Conservation (phyloP, 108 stramenopile species). For the Fragilaria crotonensis region DNA sequence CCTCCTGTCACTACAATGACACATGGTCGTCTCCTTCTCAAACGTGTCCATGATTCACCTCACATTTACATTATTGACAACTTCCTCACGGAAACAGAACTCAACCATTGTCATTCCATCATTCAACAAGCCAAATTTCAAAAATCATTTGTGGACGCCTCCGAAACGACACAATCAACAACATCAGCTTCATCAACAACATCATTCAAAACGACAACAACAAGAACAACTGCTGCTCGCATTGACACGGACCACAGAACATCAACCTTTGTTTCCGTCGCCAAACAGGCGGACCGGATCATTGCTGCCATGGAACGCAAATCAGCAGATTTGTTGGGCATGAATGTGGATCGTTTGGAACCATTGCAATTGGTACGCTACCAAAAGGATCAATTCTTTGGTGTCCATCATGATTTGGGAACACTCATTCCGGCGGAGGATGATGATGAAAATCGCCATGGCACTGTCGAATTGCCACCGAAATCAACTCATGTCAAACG, state of each 20-base stretch:
- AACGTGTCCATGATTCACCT: constrained; percentile 18
- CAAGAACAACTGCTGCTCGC: too few relatives aligned
- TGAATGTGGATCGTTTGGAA: constrained; percentile 27
- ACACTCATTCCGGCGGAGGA: too few relatives aligned
- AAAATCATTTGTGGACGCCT: constrained; percentile 38
- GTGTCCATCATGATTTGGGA: constrained; percentile 62
- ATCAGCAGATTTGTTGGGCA: constrained; percentile 40
- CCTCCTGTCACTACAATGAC: background rate
- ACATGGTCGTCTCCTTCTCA: constrained; percentile 10
- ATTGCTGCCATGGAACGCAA: constrained; percentile 47
- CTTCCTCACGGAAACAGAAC: constrained; percentile 49
- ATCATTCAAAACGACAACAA: background rate
- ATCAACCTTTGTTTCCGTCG: constrained; percentile 43
- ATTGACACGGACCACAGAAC: constrained; percentile 36
- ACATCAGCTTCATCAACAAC: too few relatives aligned
- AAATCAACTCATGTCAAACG: constrained; percentile 27
- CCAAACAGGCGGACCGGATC: constrained; percentile 36
- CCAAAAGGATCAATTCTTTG: constrained; percentile 53
- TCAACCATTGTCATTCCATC: constrained; percentile 28
- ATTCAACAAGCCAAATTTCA: constrained; percentile 25
- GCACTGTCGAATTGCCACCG: constrained; percentile 40
- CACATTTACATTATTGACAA: constrained; percentile 55
- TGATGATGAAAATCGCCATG: too few relatives aligned
- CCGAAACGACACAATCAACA: too few relatives aligned
- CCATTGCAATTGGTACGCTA: constrained; percentile 63